Percentiles rank a stretch among this genome's conserved stretches.
Conservation (phyloP, 2,329 filamentous ascomycete genomes). For the Curvularia sp. region DNA sequence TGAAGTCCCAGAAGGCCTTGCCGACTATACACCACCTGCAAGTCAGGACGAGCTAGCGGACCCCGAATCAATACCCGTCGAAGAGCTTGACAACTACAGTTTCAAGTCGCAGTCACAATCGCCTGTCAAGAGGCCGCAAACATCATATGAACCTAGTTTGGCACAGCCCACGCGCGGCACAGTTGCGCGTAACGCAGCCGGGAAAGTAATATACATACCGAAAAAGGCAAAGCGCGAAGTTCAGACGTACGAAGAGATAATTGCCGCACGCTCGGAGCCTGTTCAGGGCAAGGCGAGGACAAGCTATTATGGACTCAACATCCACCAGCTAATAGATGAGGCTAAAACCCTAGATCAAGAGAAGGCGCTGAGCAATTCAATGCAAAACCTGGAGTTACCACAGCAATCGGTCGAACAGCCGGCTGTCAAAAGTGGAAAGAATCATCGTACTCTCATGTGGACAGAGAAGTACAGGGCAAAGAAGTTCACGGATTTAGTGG, state of each 20-base stretch:
- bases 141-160: conserved; percentile 23
- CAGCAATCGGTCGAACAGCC: conserved; percentile 51
- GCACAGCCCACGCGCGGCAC: conserved; percentile 29
- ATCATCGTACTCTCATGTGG: conserved; percentile 71
- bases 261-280: conserved; percentile 70
- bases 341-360: conserved; percentile 66
- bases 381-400: conserved; percentile 34
- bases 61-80: conserved; percentile 39
- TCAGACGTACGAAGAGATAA: conserved; percentile 69
- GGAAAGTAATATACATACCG: conserved; percentile 63
- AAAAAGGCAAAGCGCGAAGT: conserved; percentile 58
- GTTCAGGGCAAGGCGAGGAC: conserved; percentile 70
- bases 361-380: conserved; percentile 36
- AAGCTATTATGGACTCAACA: conserved; percentile 91
- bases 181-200: conserved; percentile 59
- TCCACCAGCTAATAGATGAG: conserved; percentile 80
- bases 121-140: conserved; percentile 27
- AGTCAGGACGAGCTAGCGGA: conserved; percentile 42
- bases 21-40: conserved; percentile 44
- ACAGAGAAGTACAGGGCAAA: conserved; percentile 96
- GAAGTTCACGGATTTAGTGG: conserved; percentile 90
- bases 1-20: conserved; percentile 30
- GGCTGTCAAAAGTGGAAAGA: conserved; percentile 34
- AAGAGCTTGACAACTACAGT: conserved; percentile 39
- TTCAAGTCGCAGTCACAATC: conserved; percentile 37